Base-by-base conservation (phyloP, 371 early-diverging fungal species). In the Thermomucor indicae-seudaticae region DNA sequence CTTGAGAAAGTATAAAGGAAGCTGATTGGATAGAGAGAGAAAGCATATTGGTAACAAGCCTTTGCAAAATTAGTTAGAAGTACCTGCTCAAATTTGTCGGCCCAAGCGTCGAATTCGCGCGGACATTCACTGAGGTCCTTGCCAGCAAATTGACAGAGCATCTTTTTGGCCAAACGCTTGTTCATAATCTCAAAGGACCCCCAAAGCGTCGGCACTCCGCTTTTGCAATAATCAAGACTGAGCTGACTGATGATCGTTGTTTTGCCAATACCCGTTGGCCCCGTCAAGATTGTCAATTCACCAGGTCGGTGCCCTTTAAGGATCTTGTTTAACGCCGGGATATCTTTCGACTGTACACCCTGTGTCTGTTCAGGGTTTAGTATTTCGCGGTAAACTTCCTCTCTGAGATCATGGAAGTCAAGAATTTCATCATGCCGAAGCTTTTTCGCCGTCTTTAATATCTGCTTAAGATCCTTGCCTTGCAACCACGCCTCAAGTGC, bases 111-210 rank as follows among this genome's bases (percentile, higher is more conserved):
- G 47, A 84, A 66, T 19, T 81, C 80, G 32, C 72, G 60, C 5
- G 79, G 76, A 12, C 28, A 12, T 22, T 57, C 40, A 12, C 78
- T 57, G 8, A 88, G 57, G 49, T 80, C 82, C 41, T 78, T 70
- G 20, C 64, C 78, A 11, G 84, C 84, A 55, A 73, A 78, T 59
- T 90, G 90, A 53, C 68, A 78, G 48, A 90, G 51, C 90, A 90
- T 90, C 38, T 80, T 78, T 42, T 83, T 81, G 1, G 81, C 86
- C 17, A 90, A 55, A 17, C 89, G 73, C 43, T 75, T 74, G 44
- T 89, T 89, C 27, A 79, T 62, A 47, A 90, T 87, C 58, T 90
- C 90, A 71, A 90, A 90, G 20, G 85, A 85, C 2, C 90, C 90
- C 90, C 90, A 90, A 23, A 90, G 58, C 1, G 89, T 89, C 37